Base-by-base conservation (phyloP, 73 alveolate genomes). In the Tetrahymena borealis region DNA sequence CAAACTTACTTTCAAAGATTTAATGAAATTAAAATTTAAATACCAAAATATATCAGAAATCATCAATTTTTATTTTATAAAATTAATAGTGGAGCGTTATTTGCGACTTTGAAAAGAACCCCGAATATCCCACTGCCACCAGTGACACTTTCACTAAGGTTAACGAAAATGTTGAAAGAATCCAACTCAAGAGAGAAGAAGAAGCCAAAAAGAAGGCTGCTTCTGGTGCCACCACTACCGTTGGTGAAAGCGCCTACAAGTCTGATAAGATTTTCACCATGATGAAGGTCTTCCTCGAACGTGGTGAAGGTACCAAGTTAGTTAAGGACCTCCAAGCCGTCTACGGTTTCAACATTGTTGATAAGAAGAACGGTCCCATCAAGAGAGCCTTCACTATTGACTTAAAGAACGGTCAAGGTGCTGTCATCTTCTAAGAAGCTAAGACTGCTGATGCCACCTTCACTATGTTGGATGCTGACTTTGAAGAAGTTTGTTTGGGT, bases 381-480 rank as follows among this genome's bases (percentile, higher is more conserved):
- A 94, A 78, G 41, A 95, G 94, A 32, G 41, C 96, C 32, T 96
- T 94, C 94, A 95, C 91, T n/a, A 95, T 97, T 41, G 98, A 96
- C 94, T 95, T 97, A 20, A 95, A 95, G 91, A 94, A 93, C 85
- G 97, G 98, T 16, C 40, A 91, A 39, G 98, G 98, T 92, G 40
- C 96, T 32, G 91, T 94, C 32, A 90, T 42, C 39, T 91, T 94
- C 94, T 96, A 96, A 31, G 94, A 79, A 78, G 94, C 95, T 13
- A 96, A 77, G 37, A 60, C 7, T 13, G 95, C 98, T 36, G 99
- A 97, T 94, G 98, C 97, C 43, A 91, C 97, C 33, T 97, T 97
- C 97, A 96, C 96, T 39, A 96, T 97, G 98, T 91, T 94, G 41
- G 99, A 97, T 79, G 98, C 91, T 43, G 98, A 97, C 95, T 96